Evolutionary conservation across 495 filamentous ascomycete species (phyloP).

Genomic region (Neurospora sp.): DNA sequence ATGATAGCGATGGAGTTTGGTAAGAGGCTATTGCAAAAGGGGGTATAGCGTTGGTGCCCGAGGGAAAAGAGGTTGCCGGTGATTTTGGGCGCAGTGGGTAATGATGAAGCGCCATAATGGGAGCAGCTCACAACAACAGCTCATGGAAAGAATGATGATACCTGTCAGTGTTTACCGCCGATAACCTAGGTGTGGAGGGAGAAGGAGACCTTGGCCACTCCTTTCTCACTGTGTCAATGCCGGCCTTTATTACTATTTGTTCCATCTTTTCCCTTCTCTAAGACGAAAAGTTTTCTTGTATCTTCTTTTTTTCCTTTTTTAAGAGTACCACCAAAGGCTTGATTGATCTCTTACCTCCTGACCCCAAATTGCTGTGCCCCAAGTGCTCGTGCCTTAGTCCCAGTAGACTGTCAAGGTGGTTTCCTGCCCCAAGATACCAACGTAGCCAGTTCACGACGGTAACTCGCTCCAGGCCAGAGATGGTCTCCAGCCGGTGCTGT

Average conservation of each 20-base stretch:
- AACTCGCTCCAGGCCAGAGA: neutral
- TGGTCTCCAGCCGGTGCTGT: neutral
- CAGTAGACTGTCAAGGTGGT: neutral
- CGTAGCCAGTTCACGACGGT: neutral
- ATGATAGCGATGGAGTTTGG: neutral
- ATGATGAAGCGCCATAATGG: neutral
- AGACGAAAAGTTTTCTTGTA: neutral
- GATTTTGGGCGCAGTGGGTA: neutral
- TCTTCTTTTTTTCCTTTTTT: neutral
- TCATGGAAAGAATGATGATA: neutral
- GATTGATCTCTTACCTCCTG: conserved; percentile 7
- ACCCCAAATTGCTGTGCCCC: neutral
- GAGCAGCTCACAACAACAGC: neutral
- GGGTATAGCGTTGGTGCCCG: conserved; percentile 35
- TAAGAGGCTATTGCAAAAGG: conserved; percentile 2
- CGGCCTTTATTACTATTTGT: neutral
- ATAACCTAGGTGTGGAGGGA: neutral
- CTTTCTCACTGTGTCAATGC: neutral
- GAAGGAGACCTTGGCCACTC: neutral
- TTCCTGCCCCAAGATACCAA: neutral
- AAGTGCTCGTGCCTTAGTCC: neutral
- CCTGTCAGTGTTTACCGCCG: neutral
- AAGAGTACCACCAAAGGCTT: conserved; percentile 9
- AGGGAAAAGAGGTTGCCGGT: conserved; percentile 41
- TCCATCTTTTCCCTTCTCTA: neutral